phyloP scores from a whole-genome alignment of 2,329 filamentous ascomycete species.

The Aspergillus tubingensis region DNA sequence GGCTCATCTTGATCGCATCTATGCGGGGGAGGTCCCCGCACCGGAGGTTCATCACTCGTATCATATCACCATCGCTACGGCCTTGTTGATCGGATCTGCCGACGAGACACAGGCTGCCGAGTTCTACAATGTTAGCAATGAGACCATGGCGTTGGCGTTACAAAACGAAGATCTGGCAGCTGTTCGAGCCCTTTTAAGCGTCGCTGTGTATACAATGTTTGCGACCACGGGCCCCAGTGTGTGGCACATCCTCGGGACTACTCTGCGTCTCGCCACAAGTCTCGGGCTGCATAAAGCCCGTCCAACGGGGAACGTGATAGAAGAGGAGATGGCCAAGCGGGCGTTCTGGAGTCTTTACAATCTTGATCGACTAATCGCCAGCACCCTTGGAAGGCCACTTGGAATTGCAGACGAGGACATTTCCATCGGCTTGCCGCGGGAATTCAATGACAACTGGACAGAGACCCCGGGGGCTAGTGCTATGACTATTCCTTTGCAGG shows the following conservation, averaged over 20 bases:
- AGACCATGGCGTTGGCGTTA: conserved; percentile 36
- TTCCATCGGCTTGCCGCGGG: conserved; percentile 38
- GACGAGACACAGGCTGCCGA: conserved; percentile 34
- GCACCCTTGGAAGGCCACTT: conserved; percentile 42
- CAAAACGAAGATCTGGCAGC: conserved; percentile 43
- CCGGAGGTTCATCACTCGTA: conserved; percentile 39
- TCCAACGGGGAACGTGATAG: conserved; percentile 29
- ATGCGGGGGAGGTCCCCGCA: conserved; percentile 34
- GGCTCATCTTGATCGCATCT: conserved; percentile 36
- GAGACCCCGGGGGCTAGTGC: conserved; percentile 38
- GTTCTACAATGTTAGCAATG: conserved; percentile 39
- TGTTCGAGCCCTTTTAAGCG: conserved; percentile 38
- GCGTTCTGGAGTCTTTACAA: conserved; percentile 49
- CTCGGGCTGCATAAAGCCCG: conserved; percentile 40
- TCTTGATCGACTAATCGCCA: conserved; percentile 44
- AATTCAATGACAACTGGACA: conserved; percentile 43
- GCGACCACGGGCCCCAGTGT: conserved; percentile 41
- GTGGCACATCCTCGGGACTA: conserved; percentile 43
- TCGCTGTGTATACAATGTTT: conserved; percentile 43
- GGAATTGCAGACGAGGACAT: conserved; percentile 48
- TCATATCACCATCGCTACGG: conserved; percentile 41
- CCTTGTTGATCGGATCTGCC: conserved; percentile 37
- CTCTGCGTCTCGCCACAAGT: conserved; percentile 41
- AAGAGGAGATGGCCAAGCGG: conserved; percentile 46
- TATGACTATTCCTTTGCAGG: conserved; percentile 44